These are phyloP conservation scores for Emmonsia crescens DNA, from an alignment of 2,329 filamentous ascomycete species.

Conservation along the genomic window DNA sequence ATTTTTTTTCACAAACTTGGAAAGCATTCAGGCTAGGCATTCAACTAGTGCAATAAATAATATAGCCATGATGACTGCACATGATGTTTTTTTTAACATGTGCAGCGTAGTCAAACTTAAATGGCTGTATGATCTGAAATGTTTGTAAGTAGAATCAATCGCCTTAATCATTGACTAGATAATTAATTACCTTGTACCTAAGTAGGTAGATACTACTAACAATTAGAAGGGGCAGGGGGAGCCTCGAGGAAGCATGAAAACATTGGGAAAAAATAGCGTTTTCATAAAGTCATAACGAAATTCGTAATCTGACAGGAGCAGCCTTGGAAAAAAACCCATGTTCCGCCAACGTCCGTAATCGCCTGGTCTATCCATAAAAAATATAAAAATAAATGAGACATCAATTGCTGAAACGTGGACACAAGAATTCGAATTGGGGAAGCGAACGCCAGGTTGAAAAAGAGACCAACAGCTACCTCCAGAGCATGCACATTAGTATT, in stretches of 20 bases:
- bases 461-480: background rate
- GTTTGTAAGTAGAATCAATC: background rate
- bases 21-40: background rate
- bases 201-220: no score
- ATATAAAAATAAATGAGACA: background rate
- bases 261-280: background rate
- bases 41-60: background rate
- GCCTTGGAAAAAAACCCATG: no score
- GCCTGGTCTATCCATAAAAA: background rate
- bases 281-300: no score
- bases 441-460: background rate
- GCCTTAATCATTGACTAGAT: background rate
- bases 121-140: background rate
- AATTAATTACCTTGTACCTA: no score
- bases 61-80: background rate
- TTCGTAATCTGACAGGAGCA: no score
- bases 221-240: no score
- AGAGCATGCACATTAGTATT: background rate
- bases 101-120: background rate
- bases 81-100: background rate
- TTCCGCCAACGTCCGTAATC: no score
- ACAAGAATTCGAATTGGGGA: background rate
- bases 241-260: background rate
- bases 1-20: background rate
- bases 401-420: background rate